These are phyloP conservation scores for Helicocarpus griseus DNA, from an alignment of 2,329 filamentous ascomycete genomes.

Conservation along the genomic window DNA sequence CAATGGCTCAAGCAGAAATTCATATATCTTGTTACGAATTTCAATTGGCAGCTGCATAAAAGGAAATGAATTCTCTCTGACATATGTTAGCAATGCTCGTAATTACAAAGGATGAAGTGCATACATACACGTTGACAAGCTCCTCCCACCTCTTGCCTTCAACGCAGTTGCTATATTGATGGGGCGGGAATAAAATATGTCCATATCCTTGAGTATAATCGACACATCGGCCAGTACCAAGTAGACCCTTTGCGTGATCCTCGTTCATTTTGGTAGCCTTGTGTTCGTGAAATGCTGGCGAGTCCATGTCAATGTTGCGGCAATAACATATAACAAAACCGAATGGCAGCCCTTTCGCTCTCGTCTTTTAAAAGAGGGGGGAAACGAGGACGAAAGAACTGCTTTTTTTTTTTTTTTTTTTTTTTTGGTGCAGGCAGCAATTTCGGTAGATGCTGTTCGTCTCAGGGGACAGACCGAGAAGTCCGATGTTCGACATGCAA, in stretches of 20 bases:
- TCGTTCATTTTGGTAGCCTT: not conserved
- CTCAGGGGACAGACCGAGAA: no score
- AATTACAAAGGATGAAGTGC: not conserved
- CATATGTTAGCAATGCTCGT: not conserved
- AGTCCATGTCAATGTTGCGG: not conserved
- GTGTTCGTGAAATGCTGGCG: not conserved
- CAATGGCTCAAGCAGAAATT: not conserved
- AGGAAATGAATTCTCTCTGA: not conserved
- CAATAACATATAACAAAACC: no score
- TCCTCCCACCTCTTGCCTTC: not conserved
- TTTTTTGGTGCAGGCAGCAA: no score
- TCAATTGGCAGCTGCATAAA: not conserved
- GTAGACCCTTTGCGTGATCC: not conserved
- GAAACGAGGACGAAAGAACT: no score
- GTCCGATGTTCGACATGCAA: no score
- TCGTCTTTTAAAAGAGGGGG: no score
- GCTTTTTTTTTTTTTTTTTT: no score
- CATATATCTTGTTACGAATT: not conserved
- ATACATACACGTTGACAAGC: no score
- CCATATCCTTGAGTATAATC: not conserved
- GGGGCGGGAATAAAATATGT: not conserved
- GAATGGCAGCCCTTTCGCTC: no score
- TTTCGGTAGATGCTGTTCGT: no score
- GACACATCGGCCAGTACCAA: not conserved
- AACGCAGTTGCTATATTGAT: not conserved